These are phyloP conservation scores for Glebionis coronaria DNA, from an alignment of 129 eudicot genomes.

Conservation along the genomic window DNA sequence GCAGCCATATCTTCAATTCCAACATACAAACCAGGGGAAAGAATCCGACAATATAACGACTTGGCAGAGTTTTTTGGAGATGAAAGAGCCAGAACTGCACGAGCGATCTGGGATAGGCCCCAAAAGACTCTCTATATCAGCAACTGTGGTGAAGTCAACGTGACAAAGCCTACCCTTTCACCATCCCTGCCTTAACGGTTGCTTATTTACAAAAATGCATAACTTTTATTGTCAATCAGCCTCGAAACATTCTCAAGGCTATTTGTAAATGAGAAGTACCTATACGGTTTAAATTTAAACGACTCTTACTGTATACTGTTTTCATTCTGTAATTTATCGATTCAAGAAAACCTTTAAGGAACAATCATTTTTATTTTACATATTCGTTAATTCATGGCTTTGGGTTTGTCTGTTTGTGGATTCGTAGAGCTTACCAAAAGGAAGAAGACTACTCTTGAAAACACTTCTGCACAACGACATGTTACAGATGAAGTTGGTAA, in stretches of 20 bases:
- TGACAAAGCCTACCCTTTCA: constrained; percentile 82
- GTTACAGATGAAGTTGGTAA: no score
- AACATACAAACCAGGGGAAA: constrained; percentile 76
- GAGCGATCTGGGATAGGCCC: constrained; percentile 85
- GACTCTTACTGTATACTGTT: neutral
- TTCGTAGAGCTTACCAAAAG: no score
- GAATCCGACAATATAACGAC: constrained; percentile 76
- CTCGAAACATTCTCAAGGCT: constrained; percentile 7
- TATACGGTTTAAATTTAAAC: constrained; percentile 10
- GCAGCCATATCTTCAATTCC: constrained; percentile 65
- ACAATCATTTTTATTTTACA: neutral
- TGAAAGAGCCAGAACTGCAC: constrained; percentile 86
- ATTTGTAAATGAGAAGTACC: constrained; percentile 23
- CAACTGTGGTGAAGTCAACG: constrained; percentile 81
- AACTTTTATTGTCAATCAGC: neutral
- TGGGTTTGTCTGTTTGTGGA: neutral
- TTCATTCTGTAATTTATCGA: neutral
- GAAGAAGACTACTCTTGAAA: no score
- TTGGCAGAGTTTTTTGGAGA: constrained; percentile 90
- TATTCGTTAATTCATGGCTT: neutral
- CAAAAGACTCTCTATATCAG: constrained; percentile 80
- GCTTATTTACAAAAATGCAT: neutral
- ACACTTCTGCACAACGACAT: no score
- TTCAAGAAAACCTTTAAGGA: constrained; percentile 6
- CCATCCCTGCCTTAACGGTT: constrained; percentile 71